These are phyloP conservation scores for Mucor saturninus DNA, from an alignment of 371 early-diverging fungal genomes.

Conservation along the genomic window DNA sequence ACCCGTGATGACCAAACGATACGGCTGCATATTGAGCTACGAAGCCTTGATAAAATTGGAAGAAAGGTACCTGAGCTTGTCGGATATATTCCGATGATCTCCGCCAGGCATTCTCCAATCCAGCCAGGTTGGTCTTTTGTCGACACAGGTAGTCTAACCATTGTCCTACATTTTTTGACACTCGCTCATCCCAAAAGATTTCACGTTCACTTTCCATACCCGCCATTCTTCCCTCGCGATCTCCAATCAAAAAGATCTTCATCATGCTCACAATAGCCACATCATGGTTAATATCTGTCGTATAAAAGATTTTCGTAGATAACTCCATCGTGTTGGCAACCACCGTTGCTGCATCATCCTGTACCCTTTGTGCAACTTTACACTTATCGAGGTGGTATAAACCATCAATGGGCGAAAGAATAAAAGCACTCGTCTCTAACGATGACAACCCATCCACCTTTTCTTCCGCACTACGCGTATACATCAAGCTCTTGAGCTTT, in stretches of 20 bases:
- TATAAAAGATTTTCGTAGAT: slow-evolving; percentile 28
- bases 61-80: slow-evolving; percentile 52
- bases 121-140: slow-evolving; percentile 24
- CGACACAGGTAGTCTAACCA: slow-evolving; percentile 45
- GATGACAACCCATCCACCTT: not conserved
- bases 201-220: slow-evolving; percentile 49
- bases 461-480: slow-evolving; percentile 11
- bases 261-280: slow-evolving; percentile 54
- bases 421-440: slow-evolving; percentile 36
- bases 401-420: slow-evolving; percentile 63
- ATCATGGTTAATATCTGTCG: slow-evolving; percentile 38
- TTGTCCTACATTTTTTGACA: slow-evolving; percentile 37
- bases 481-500: slow-evolving; percentile 33
- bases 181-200: slow-evolving; percentile 53
- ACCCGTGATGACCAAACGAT: slow-evolving; percentile 48
- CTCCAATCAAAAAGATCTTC: slow-evolving; percentile 54
- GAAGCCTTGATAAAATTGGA: slow-evolving; percentile 64
- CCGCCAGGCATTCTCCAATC: slow-evolving; percentile 49
- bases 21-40: slow-evolving; percentile 60
- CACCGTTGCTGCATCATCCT: slow-evolving; percentile 34
- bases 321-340: slow-evolving; percentile 47
- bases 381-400: slow-evolving; percentile 53
- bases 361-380: slow-evolving; percentile 28
- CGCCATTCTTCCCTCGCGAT: slow-evolving; percentile 41
- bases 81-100: slow-evolving; percentile 47